These are phyloP conservation scores for Xylaria scruposa DNA, from an alignment of 495 filamentous ascomycete genomes.

Conservation along the genomic window DNA sequence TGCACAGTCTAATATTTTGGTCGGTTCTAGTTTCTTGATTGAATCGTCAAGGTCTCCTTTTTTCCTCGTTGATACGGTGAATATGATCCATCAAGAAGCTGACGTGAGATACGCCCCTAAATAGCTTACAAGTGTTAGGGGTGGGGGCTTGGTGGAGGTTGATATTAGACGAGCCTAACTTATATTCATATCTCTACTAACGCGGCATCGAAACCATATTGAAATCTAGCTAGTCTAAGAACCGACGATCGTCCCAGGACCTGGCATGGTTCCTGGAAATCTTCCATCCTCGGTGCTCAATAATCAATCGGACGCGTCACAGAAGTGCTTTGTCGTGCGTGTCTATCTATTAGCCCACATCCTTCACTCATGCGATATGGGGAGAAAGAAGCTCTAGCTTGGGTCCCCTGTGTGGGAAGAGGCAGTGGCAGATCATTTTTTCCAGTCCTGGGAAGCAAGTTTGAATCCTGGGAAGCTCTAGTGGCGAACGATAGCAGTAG, in stretches of 20 bases:
- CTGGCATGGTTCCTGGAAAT: not conserved
- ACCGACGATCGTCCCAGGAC: too few relatives aligned
- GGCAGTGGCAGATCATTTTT: not conserved
- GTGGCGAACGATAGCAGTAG: not conserved
- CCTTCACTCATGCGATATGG: not conserved
- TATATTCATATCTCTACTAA: not conserved
- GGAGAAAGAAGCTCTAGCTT: not conserved
- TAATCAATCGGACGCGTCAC: not conserved
- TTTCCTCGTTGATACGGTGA: not conserved
- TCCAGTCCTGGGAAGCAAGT: not conserved
- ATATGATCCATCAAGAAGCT: not conserved
- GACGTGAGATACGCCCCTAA: not conserved
- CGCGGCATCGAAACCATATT: not conserved
- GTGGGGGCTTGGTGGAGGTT: not conserved
- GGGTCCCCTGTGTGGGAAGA: not conserved
- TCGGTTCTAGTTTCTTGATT: not conserved
- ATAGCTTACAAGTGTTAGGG: not conserved
- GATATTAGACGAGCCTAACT: not conserved
- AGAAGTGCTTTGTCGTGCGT: not conserved
- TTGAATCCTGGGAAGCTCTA: not conserved
- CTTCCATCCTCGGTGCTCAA: not conserved
- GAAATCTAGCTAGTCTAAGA: too few relatives aligned
- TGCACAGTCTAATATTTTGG: slow-evolving; percentile 26
- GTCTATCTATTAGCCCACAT: slow-evolving; percentile 1
- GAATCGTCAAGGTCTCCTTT: not conserved